phyloP scores from a whole-genome alignment of 148 eudicot genomes.

The Rhododendron ferrugineum region DNA sequence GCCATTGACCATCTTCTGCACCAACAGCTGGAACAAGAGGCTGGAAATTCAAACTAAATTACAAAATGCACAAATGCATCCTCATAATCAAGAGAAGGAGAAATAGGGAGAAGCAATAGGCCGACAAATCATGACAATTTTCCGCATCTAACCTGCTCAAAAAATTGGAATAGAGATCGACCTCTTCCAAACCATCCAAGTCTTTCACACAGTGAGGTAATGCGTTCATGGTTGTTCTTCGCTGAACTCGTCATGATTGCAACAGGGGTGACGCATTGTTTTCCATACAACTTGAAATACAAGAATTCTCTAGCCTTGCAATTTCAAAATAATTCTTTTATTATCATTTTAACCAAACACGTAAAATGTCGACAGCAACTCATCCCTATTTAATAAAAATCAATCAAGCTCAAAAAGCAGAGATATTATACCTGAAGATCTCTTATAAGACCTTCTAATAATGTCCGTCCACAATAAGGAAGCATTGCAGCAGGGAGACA shows the following conservation, averaged over 20 bases:
- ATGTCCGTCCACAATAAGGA: slow-evolving; percentile 85
- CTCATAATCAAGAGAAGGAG: not conserved
- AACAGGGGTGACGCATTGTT: slow-evolving; percentile 90
- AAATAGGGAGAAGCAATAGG: not conserved
- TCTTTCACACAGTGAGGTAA: slow-evolving; percentile 75
- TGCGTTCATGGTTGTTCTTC: slow-evolving; percentile 74
- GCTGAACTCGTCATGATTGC: slow-evolving; percentile 99
- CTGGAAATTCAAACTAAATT: slow-evolving; percentile 45
- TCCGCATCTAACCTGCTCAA: slow-evolving; percentile 72
- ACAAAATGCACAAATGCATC: slow-evolving; percentile 9
- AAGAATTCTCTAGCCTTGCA: slow-evolving; percentile 88
- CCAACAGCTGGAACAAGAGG: slow-evolving; percentile 97
- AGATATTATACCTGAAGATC: slow-evolving; percentile 80
- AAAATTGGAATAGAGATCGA: slow-evolving; percentile 65
- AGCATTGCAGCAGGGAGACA: slow-evolving; percentile 99
- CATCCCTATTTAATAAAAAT: not conserved
- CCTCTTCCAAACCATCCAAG: slow-evolving; percentile 95
- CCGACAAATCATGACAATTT: slow-evolving; percentile 3
- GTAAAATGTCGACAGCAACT: not conserved
- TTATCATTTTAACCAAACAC: slow-evolving; percentile 13
- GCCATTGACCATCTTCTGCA: slow-evolving; percentile 89
- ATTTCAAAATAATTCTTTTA: not conserved
- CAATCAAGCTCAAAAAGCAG: not conserved
- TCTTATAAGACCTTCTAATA: slow-evolving; percentile 94
- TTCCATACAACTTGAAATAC: slow-evolving; percentile 84